Conservation (phyloP, 306 rosid species). For the Bauhinia variegata region DNA sequence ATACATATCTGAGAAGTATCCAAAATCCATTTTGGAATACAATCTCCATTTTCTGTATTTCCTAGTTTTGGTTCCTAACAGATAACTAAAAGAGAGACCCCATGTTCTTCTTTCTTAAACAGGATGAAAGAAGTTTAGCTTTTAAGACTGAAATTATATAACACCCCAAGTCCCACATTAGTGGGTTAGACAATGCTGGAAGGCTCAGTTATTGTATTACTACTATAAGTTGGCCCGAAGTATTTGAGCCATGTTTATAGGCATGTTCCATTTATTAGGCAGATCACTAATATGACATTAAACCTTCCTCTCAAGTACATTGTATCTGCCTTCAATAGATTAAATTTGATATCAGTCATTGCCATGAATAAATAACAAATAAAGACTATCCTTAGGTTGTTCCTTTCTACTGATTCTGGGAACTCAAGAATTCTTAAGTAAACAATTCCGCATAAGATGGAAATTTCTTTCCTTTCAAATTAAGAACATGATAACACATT, state of each 20-base stretch:
- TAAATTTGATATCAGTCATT: background rate
- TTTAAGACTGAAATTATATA: too few species aligned
- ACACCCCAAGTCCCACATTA: background rate
- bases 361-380: conserved; percentile 3
- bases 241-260: background rate
- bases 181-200: background rate
- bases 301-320: background rate
- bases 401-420: conserved; percentile 4
- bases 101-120: too few species aligned
- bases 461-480: conserved; percentile 15
- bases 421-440: conserved; percentile 4
- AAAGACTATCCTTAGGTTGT: conserved; percentile 18
- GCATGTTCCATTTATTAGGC: background rate
- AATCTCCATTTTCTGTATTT: too few species aligned
- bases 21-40: too few species aligned
- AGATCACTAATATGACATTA: background rate
- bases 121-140: too few species aligned
- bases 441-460: conserved; percentile 13
- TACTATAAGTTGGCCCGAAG: background rate
- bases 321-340: conserved; percentile 1
- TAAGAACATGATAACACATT: conserved; percentile 19
- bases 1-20: too few species aligned
- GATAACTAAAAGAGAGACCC: too few species aligned
- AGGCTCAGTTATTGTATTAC: background rate
- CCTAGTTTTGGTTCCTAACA: too few species aligned